Evolutionary conservation across 495 filamentous ascomycete genomes (phyloP), one percentile per base, ranked within the genome.

Genomic region (Glutinoglossum americanum): DNA sequence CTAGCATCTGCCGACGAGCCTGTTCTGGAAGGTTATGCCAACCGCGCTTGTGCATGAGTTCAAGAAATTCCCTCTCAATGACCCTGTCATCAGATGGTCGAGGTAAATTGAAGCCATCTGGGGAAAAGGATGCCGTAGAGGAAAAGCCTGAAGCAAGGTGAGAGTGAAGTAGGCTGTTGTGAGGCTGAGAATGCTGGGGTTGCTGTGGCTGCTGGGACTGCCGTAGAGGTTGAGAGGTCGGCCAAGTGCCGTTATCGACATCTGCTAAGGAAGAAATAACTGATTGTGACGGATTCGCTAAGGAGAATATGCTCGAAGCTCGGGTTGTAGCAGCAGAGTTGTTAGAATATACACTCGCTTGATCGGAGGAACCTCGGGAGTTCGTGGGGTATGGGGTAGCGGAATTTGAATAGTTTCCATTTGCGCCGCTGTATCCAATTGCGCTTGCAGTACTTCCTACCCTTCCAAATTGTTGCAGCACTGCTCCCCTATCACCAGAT

Each of bases 1-100:
- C 85, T 68, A 89, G 74, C 88, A 98, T 96, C 69, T 97, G 92
- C 59, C 90, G 76, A 62, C 83, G 80, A 27, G 90, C 93, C 68
- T 94, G 87, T 62, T 97, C 92, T n/a, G 92, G 92, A 55, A 97
- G 76, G 65, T 89, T 89, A 69, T 93, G 88, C 84, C 87, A 97
- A 57, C 89, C 92, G 65, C 92, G 81, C 69, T 98, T 97, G 62
- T 92, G 81, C 93, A 98, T 98, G 62, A 98, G 72, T 33, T 84
- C 84, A 61, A 89, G 72, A 62, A 97, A 98, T 69, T 94, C 83
- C 64, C 85, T 78, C 68, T 98, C 92, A n/a, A 95, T 84, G 7
- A 90, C 68, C 54, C 79, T 76, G 64, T 95, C 90, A 67, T 95
- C 89, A 47, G 80, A 73, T 10, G 92, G 92, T 44, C 80, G 73